These are phyloP conservation scores for Nectriaceae sp. DNA, from an alignment of 2,329 filamentous ascomycete genomes.

Conservation along the genomic window DNA sequence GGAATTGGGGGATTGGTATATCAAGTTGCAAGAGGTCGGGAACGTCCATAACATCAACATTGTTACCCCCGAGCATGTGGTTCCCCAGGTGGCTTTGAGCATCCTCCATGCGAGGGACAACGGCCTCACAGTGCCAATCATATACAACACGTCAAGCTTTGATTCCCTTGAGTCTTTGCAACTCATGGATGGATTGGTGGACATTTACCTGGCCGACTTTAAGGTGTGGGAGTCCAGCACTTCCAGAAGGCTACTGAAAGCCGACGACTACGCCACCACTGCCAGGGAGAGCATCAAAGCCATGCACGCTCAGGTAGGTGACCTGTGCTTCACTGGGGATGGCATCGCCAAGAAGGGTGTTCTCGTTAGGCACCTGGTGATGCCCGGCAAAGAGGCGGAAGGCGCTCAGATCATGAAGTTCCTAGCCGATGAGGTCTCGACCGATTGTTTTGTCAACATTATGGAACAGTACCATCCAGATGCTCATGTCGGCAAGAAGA, in stretches of 20 bases:
- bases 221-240: slow-evolving; percentile 74
- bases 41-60: slow-evolving; percentile 88
- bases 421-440: slow-evolving; percentile 71
- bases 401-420: slow-evolving; percentile 74
- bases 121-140: slow-evolving; percentile 70
- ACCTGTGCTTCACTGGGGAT: slow-evolving; percentile 79
- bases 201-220: slow-evolving; percentile 88
- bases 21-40: slow-evolving; percentile 81
- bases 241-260: slow-evolving; percentile 73
- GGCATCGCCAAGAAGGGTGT: slow-evolving; percentile 79
- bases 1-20: slow-evolving; percentile 77
- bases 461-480: slow-evolving; percentile 88
- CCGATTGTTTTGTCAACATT: slow-evolving; percentile 78
- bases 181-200: slow-evolving; percentile 76
- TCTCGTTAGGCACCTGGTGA: slow-evolving; percentile 77
- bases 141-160: slow-evolving; percentile 85
- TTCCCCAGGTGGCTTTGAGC: slow-evolving; percentile 77
- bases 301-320: slow-evolving; percentile 81
- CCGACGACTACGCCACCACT: slow-evolving; percentile 71
- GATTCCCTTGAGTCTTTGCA: slow-evolving; percentile 73
- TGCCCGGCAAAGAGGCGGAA: slow-evolving; percentile 79
- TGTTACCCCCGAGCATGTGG: slow-evolving; percentile 83
- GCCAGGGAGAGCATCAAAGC: slow-evolving; percentile 77
- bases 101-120: slow-evolving; percentile 72
- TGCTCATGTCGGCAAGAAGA: slow-evolving; percentile 77